A percentile compares a stretch with the other conserved stretches of the same genome.
These are phyloP conservation scores for Colletotrichum tamarilloi DNA, from an alignment of 2,329 filamentous ascomycete genomes.

Conservation along the genomic window DNA sequence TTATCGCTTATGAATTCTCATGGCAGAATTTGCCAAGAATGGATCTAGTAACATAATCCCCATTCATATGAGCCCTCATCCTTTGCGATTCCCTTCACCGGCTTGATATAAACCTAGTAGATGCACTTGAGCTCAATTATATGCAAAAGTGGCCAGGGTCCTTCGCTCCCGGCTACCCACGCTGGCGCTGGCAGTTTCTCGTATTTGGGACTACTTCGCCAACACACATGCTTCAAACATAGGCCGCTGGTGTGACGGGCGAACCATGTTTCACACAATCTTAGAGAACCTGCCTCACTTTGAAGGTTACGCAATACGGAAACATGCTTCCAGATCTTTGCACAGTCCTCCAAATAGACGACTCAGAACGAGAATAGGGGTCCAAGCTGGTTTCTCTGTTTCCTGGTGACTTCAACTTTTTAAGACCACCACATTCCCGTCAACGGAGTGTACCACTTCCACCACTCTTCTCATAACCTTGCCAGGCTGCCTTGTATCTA, in stretches of 20 bases:
- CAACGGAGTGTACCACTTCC: neutral
- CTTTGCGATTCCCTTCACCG: too few relatives aligned
- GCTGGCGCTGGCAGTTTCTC: neutral
- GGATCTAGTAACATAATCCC: too few relatives aligned
- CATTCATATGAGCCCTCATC: neutral
- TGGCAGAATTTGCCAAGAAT: too few relatives aligned
- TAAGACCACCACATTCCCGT: neutral
- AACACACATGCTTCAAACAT: neutral
- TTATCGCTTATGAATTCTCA: neutral
- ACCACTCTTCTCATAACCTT: neutral
- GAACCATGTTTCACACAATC: neutral
- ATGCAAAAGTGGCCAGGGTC: too few relatives aligned
- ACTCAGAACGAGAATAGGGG: neutral
- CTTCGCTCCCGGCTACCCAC: too few relatives aligned
- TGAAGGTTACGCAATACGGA: neutral
- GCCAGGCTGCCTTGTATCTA: neutral
- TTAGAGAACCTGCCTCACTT: too few relatives aligned
- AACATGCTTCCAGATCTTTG: neutral
- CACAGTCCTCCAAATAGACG: too few relatives aligned
- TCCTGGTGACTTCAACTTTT: neutral
- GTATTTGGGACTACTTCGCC: neutral
- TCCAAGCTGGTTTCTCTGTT: neutral
- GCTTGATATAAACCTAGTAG: neutral
- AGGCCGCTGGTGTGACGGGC: neutral
- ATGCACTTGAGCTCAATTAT: neutral